phyloP scores from a whole-genome alignment of 176 grass and related monocot genomes.

The Rhynchospora breviuscula region DNA sequence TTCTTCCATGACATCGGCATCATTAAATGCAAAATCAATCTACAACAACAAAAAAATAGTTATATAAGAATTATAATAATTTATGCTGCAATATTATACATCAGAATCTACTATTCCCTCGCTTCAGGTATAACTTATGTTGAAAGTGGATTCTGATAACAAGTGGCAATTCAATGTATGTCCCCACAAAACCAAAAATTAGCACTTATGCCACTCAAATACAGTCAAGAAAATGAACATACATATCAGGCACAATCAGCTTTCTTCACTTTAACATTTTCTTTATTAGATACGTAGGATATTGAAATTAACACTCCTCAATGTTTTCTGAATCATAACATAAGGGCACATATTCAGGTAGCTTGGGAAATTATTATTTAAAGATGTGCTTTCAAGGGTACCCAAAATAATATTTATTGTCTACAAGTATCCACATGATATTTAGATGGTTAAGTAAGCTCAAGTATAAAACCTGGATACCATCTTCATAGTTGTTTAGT shows the following conservation, averaged over 20 bases:
- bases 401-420: neutral
- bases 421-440: neutral
- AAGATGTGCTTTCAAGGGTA: neutral
- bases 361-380: neutral
- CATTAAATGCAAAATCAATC: constrained; percentile 94
- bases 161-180: neutral
- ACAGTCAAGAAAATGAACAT: neutral
- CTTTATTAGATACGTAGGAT: neutral
- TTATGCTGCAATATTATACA: neutral
- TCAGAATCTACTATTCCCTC: neutral
- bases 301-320: neutral
- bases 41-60: constrained; percentile 30
- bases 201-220: neutral
- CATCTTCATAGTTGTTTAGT: constrained; percentile 40
- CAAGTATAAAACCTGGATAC: constrained; percentile 34
- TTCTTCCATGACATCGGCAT: constrained; percentile 73
- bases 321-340: neutral
- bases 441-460: constrained; percentile 8
- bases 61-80: constrained; percentile 4
- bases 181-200: neutral
- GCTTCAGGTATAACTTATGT: too few relatives aligned
- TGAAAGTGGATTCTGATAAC: neutral
- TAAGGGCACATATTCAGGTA: neutral
- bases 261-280: neutral
- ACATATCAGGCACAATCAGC: neutral